These are phyloP conservation scores for Immersiporthe knoxdaviesiana DNA, from an alignment of 2,329 filamentous ascomycete species.

Conservation along the genomic window DNA sequence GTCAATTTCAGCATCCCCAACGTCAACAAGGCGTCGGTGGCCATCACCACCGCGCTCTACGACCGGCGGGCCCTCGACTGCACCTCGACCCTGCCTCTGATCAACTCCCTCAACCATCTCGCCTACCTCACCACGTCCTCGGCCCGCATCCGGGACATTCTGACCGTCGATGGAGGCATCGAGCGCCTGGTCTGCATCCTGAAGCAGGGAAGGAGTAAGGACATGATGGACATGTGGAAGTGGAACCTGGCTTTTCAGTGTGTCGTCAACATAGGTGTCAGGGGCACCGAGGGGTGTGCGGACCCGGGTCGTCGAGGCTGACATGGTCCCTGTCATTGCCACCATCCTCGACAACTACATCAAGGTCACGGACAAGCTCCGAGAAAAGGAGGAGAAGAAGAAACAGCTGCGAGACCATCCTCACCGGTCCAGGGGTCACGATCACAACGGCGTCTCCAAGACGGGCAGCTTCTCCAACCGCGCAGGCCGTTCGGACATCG, in stretches of 20 bases:
- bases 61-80: slow-evolving; percentile 97
- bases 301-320: slow-evolving; percentile 94
- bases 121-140: slow-evolving; percentile 98
- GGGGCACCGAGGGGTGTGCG: slow-evolving; percentile 92
- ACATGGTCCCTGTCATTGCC: slow-evolving; percentile 98
- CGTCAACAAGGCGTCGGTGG: slow-evolving; percentile 90
- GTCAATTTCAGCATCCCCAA: slow-evolving; percentile 98
- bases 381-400: slow-evolving; percentile 80
- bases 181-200: slow-evolving; percentile 96
- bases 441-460: slow-evolving; percentile 53
- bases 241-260: slow-evolving; percentile 99
- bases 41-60: slow-evolving; percentile 97
- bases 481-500: slow-evolving; percentile 56
- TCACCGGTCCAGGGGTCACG: slow-evolving; percentile 54
- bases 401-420: slow-evolving; percentile 63
- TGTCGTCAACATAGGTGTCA: slow-evolving; percentile 97
- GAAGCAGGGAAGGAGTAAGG: slow-evolving; percentile 94
- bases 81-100: slow-evolving; percentile 94
- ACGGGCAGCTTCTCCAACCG: slow-evolving; percentile 57
- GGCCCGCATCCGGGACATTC: slow-evolving; percentile 93
- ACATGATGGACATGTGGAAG: slow-evolving; percentile 99
- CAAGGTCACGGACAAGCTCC: slow-evolving; percentile 89
- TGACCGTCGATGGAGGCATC: slow-evolving; percentile 98
- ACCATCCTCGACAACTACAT: slow-evolving; percentile 99
- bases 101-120: slow-evolving; percentile 98